These are phyloP conservation scores for Hypsizygus marmoreus DNA, from an alignment of 768 basidiomycete species.

Conservation along the genomic window DNA sequence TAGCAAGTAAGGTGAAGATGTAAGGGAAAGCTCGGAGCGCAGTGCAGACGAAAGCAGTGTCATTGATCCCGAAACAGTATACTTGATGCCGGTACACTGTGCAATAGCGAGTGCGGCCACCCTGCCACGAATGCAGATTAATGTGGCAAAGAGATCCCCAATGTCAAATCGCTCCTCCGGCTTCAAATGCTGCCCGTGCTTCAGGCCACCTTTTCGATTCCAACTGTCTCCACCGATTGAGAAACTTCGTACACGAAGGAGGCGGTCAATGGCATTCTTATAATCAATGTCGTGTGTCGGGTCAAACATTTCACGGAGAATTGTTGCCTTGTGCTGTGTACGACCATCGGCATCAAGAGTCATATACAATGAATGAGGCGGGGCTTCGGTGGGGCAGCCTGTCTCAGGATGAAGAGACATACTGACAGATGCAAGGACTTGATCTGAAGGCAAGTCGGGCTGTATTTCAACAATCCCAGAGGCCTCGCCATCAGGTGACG, in stretches of 20 bases:
- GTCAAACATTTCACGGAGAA: slow-evolving; percentile 15
- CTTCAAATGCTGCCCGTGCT: no score
- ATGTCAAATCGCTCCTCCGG: slow-evolving; percentile 3
- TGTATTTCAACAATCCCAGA: no score
- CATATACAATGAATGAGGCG: slow-evolving; percentile 12
- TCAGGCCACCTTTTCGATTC: slow-evolving; percentile 13
- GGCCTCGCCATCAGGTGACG: no score
- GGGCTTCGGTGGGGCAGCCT: neutral
- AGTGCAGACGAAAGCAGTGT: slow-evolving; percentile 10
- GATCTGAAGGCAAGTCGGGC: no score
- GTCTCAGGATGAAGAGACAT: no score
- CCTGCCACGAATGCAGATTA: slow-evolving; percentile 6
- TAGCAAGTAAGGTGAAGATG: slow-evolving; percentile 14
- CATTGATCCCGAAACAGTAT: no score
- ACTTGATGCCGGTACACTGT: slow-evolving; percentile 13
- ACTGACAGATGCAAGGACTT: no score
- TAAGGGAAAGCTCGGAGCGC: slow-evolving; percentile 11
- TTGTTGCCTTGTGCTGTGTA: slow-evolving; percentile 18
- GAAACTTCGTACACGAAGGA: slow-evolving; percentile 19
- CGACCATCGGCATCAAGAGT: slow-evolving; percentile 4
- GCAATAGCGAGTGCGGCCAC: slow-evolving; percentile 9
- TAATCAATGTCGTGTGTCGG: slow-evolving; percentile 13
- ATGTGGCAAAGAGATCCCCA: slow-evolving; percentile 12
- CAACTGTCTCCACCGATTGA: slow-evolving; percentile 19
- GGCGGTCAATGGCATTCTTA: slow-evolving; percentile 20